These are phyloP conservation scores for Chimonanthus praecox DNA, from an alignment of 164 flowering plant species.

Conservation along the genomic window DNA sequence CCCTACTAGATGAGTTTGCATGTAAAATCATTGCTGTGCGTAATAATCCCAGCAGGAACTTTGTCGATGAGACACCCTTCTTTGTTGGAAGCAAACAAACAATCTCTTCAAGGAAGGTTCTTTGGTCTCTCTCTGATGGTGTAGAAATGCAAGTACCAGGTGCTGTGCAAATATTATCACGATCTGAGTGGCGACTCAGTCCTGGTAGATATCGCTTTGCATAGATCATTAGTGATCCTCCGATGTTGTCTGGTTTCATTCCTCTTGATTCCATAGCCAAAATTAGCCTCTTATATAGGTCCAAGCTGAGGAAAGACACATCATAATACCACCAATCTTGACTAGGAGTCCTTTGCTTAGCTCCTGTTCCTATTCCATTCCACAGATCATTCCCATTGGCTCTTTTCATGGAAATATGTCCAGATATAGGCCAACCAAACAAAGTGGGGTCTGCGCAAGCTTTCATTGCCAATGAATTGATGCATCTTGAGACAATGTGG, in stretches of 20 bases:
- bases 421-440: conserved; percentile 42
- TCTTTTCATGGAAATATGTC: conserved; percentile 12
- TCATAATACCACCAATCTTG: conserved; percentile 78
- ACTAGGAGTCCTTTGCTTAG: conserved; percentile 21
- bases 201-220: conserved; percentile 48
- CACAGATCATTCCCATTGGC: conserved; percentile 32
- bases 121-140: conserved; percentile 44
- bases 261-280: conserved; percentile 38
- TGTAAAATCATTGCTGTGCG: conserved; percentile 52
- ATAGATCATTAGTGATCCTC: conserved; percentile 50
- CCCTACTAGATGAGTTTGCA: conserved; percentile 42
- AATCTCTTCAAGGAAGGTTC: conserved; percentile 59
- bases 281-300: conserved; percentile 51
- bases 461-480: conserved; percentile 56
- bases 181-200: conserved; percentile 36
- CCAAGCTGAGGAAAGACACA: conserved; percentile 43
- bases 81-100: conserved; percentile 54
- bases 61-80: conserved; percentile 46
- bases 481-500: conserved; percentile 62
- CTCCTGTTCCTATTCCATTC: conserved; percentile 51
- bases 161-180: conserved; percentile 16
- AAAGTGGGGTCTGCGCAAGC: conserved; percentile 54
- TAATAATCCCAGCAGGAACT: conserved; percentile 53
- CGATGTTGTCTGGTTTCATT: conserved; percentile 48
- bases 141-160: conserved; percentile 20